Evolutionary conservation across 1,284 basidiomycete species (phyloP).

Genomic region (Fomes fomentarius): DNA sequence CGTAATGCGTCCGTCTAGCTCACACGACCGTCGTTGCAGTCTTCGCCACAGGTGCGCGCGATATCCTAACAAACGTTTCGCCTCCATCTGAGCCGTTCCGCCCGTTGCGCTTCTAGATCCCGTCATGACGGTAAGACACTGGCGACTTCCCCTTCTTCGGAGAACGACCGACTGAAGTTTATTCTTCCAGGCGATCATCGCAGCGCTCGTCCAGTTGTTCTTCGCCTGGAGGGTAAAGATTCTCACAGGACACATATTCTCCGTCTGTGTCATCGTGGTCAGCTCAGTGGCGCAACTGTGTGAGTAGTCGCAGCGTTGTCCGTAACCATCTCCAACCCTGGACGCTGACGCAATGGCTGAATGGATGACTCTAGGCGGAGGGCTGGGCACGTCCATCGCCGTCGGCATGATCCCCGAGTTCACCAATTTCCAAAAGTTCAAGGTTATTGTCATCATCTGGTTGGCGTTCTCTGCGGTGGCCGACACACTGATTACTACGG

Average conservation of each 20-base stretch:
- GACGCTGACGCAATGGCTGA: too few relatives aligned
- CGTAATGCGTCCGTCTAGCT: background rate
- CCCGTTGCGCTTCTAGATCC: slow-evolving; percentile 26
- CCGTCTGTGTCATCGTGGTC: slow-evolving; percentile 27
- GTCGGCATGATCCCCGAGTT: slow-evolving; percentile 36
- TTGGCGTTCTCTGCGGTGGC: slow-evolving; percentile 34
- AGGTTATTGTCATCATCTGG: slow-evolving; percentile 39
- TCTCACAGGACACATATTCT: slow-evolving; percentile 33
- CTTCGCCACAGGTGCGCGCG: slow-evolving; percentile 33
- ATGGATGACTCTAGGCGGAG: slow-evolving; percentile 38
- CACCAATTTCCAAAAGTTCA: slow-evolving; percentile 36
- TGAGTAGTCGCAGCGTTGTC: slow-evolving; percentile 27
- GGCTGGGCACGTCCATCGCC: slow-evolving; percentile 37
- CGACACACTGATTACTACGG: slow-evolving; percentile 32
- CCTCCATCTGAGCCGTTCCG: background rate
- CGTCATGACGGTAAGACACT: slow-evolving; percentile 29
- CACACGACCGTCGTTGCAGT: slow-evolving; percentile 19
- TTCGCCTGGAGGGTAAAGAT: slow-evolving; percentile 46
- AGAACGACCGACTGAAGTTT: background rate
- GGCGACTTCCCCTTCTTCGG: background rate
- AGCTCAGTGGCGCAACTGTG: slow-evolving; percentile 33
- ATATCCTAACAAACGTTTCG: background rate
- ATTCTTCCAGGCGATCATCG: slow-evolving; percentile 36
- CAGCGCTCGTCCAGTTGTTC: slow-evolving; percentile 42
- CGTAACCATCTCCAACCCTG: too few relatives aligned